Base-by-base conservation (phyloP, 169 alveolate species). In the Babesia bovis region DNA sequence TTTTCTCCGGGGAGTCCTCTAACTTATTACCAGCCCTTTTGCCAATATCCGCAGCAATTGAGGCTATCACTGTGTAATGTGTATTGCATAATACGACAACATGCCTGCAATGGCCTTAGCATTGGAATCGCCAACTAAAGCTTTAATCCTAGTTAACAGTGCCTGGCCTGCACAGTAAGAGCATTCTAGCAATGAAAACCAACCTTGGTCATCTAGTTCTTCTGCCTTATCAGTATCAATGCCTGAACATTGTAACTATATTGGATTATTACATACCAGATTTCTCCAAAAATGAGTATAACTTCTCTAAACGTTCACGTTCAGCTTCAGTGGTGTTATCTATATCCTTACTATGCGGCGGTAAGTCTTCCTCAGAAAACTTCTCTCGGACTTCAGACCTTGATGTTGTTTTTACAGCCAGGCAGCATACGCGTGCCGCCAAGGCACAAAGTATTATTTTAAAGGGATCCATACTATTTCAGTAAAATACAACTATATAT, bases 91-190 rank as follows among this genome's bases (percentile, higher is more conserved):
- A 38, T 13, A 2, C 23, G 19, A 25, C 10, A 17, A 61, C 63
- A n/a, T 53, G 68, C 87, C 36, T 21, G 56, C 10, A 6, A 78
- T 45, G 10, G 68, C 41, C 56, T 26, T 70, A 30, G 83, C 74
- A 52, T 35, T 68, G 21, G 47, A 41, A 12, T 56, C 25, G 19
- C 87, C 87, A 6, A 78, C 41, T 19, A 42, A 45, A 23, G 69
- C 21, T 26, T 47, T 30, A 3, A 78, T 78, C 5, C 57, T 23
- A 25, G 25, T 28, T 26, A 68, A 56, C 49, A 52, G 44, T 6
- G 65, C 82, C 45, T 45, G 32, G 4, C 55, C 70, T 60, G 21
- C 4, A 33, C 5, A 5, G n/a, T n/a, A n/a, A n/a, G n/a, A n/a
- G n/a, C 4, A 4, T n/a, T 60, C 17, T 17, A 15, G 2, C 36